phyloP scores from a whole-genome alignment of 2,329 filamentous ascomycete species.

The Pezicula rhizophila region DNA sequence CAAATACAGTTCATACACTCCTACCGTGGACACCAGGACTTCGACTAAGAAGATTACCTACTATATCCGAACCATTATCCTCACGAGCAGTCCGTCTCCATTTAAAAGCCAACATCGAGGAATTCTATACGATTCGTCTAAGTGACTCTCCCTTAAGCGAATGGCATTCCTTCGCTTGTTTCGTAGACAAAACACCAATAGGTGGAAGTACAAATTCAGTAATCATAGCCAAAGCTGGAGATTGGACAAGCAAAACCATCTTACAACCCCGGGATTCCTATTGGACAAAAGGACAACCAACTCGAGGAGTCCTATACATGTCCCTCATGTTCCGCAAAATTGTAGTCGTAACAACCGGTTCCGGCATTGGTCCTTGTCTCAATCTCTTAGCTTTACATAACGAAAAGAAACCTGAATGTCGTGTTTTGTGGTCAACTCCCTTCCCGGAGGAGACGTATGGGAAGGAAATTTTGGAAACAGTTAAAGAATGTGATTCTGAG shows the following conservation, averaged over 20 bases:
- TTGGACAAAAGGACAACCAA: conserved; percentile 47
- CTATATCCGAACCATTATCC: conserved; percentile 28
- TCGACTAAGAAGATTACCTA: conserved; percentile 45
- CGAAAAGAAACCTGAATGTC: conserved; percentile 11
- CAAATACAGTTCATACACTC: conserved; percentile 45
- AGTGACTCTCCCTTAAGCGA: conserved; percentile 44
- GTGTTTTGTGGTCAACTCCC: conserved; percentile 30
- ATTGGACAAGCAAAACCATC: conserved; percentile 47
- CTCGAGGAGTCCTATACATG: conserved; percentile 28
- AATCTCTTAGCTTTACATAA: conserved; percentile 22
- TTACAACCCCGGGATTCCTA: conserved; percentile 28
- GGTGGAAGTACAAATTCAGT: conserved; percentile 39
- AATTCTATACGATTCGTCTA: conserved; percentile 39
- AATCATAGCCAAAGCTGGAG: conserved; percentile 49
- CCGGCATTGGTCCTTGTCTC: conserved; percentile 30
- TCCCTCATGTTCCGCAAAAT: conserved; percentile 27
- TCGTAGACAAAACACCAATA: conserved; percentile 35
- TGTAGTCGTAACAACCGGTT: conserved; percentile 31
- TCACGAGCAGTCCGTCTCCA: conserved; percentile 46
- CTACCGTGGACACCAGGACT: conserved; percentile 55
- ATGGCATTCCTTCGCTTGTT: conserved; percentile 52
- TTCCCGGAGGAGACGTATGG: conserved; percentile 28
- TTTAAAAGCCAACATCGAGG: conserved; percentile 39
- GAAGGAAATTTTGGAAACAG: conserved; percentile 23
- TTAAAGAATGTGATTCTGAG: conserved; percentile 24